Base-by-base conservation (phyloP, 768 basidiomycete species). In the Chalciporus piperatus region DNA sequence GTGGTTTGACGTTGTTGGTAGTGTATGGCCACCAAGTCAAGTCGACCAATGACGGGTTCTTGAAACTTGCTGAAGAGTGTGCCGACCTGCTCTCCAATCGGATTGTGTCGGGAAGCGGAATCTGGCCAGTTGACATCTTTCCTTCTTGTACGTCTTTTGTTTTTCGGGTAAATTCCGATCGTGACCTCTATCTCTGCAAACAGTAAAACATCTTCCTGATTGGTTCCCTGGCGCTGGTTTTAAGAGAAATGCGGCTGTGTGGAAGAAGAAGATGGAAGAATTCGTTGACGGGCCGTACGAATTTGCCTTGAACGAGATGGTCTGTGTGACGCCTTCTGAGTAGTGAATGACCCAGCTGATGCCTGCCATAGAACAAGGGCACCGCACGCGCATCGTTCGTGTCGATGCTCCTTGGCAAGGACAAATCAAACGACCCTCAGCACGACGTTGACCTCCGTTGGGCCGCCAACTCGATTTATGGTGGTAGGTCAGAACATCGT, bases 381-480 rank as follows among this genome's bases (percentile, higher is more conserved):
- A 69, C 66, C 14, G 68, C 73, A 16, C 62, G 60, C 19, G 58
- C 72, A 4, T 78, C 74, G 10, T 77, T 76, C 45, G 72, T 72
- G 20, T 74, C 74, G 2, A 82, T 78, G 9, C 70, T 88, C 17
- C 71, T 89, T 13, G 20, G 2, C 35, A 56, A 55, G 35, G 28
- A 47, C 17, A 50, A 37, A 33, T 30, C 12, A 25, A 45, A 54
- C 1, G 66, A 67, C 42, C 17, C 41, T 12, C 63, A 67, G 48
- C 78, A 76, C 41, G 84, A 87, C 59, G 82, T 82, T 54, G 87
- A 90, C 57, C 72, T 89, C 41, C 84, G 85, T 51, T 87, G 87
- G 85, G 81, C 85, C 1, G 88, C 89, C n/a, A 89, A 89, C 64
- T 89, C 87, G 27, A 88, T 90, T 84, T 89, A 86, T 62, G 71